Evolutionary conservation across 164 flowering plant species (phyloP), one percentile per base, ranked within the genome.

Genomic region (Magnolia officinalis): DNA sequence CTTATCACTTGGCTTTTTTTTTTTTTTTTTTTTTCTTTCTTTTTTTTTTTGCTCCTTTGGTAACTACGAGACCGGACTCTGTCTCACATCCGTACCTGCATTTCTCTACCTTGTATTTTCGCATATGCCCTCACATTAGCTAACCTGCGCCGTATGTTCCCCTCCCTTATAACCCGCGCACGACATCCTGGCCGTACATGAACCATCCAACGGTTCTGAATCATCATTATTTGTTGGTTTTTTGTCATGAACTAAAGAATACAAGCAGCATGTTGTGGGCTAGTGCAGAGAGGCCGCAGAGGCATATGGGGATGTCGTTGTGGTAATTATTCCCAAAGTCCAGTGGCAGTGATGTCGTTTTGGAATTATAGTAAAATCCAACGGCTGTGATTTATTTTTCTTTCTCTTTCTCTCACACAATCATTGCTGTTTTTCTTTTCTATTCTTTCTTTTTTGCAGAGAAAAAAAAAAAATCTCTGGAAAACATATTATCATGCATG

Each of bases 301-400:
- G 50, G 20, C 71, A 68, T 31, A 68, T 68, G 67, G 71, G 71
- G 71, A 68, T 68, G 71, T 68, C 71, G 71, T 68, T 68, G 50
- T 31, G 71, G 71, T 68, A 29, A 68, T 68, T 68, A 68, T 68
- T 68, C 68, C 0, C 8, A 24, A 65, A 65, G 26, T 65, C 45
- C 45, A 29, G 50, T 68, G 71, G 49, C 71, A 68, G 71, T 68
- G 18, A 16, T 68, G 50, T 68, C 50, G 50, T 68, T 68, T 68
- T 68, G 71, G 71, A 68, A 13, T 29, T 68, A 29, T 68, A 20
- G 24, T 64, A 68, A 29, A 14, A 68, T 68, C 71, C 50, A 68
- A 68, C 11, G 49, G 71, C 50, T 16, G 50, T 68, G 18, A 5
- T 68, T 24, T 67, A 14, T 26, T 31, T 26, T 29, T 16, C 5